Percentiles rank a stretch among this genome's conserved stretches.
These are phyloP conservation scores for Medicago truncatula DNA, from an alignment of 306 rosid genomes.

Conservation along the genomic window DNA sequence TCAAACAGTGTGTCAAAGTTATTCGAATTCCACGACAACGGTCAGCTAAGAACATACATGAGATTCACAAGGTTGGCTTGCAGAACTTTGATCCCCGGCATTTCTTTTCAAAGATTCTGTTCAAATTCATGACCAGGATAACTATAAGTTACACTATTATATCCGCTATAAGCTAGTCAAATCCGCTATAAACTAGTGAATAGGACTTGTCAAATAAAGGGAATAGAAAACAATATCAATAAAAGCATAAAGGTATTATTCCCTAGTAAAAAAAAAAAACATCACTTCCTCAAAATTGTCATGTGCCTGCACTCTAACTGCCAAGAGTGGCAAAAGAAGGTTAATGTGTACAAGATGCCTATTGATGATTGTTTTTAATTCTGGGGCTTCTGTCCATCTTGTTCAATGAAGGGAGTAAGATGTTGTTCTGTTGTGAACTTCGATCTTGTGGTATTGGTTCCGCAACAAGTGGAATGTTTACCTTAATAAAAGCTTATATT, in stretches of 20 bases:
- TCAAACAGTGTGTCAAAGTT: constrained; percentile 22
- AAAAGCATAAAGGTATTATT: constrained; percentile 6
- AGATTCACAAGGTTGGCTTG: constrained; percentile 43
- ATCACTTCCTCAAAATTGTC: constrained; percentile 26
- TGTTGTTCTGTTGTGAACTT: constrained; percentile 20
- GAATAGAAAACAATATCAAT: background rate
- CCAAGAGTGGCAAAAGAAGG: background rate
- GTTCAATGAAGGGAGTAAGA: background rate
- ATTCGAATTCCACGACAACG: constrained; percentile 27
- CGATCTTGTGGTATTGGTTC: background rate
- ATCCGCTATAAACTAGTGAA: background rate
- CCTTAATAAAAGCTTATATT: background rate
- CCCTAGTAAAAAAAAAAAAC: constrained; percentile 2
- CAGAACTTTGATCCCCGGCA: constrained; percentile 44
- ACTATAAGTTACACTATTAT: background rate
- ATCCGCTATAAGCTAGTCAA: background rate
- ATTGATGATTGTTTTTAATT: background rate
- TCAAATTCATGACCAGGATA: constrained; percentile 40
- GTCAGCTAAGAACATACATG: constrained; percentile 32
- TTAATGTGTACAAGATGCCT: background rate
- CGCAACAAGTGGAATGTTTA: constrained; percentile 2
- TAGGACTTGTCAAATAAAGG: background rate
- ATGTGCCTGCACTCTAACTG: background rate
- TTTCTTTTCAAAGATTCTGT: constrained; percentile 68
- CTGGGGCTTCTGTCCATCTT: background rate